Base-by-base conservation (phyloP, 2,329 filamentous ascomycete species). In the Fusarium marasasianum region DNA sequence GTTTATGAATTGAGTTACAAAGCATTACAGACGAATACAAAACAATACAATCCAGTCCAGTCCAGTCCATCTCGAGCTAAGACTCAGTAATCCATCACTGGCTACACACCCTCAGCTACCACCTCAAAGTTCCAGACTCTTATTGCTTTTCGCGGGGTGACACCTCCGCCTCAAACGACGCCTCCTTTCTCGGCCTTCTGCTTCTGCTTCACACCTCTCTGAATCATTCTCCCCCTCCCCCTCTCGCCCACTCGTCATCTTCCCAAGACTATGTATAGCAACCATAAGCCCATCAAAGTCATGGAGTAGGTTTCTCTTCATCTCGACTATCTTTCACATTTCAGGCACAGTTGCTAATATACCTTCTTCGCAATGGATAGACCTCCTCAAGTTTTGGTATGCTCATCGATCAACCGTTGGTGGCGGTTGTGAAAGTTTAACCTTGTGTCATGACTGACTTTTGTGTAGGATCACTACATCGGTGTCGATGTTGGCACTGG, bases 401-500 rank as follows among this genome's bases (percentile, higher is more conserved):
- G 77, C 58, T 33, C 35, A 33, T 53, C 31, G 47, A 40, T 24
- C 38, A 47, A n/a, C 70, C 64, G 61, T 69, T 59, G 41, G 47
- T 57, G 44, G 55, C 45, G 66, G 51, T 47, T 18, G 59, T 35
- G 41, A 37, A 29, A 55, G n/a, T 17, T 51, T 17, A 40, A 17
- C 37, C 14, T 55, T 31, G 35, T 55, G 20, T 31, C 51, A 57
- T 38, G 62, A 44, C 76, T 79, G 50, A 78, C 53, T 58, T 47
- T 48, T 44, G 29, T 37, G 3, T 69, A 90, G 83, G 87, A 90
- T 70, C 87, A 91, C 78, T 91, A 89, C 79, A 89, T 98, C 80
- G 96, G 96, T 70, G 94, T 99, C 77, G 96, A 99, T 85, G 96
- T 99, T 57, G 96, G 96, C 59, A 99, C 96, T 26, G 96, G 96